Base-by-base conservation (phyloP, 352 stramenopile species). In the Pythium oligandrum region DNA sequence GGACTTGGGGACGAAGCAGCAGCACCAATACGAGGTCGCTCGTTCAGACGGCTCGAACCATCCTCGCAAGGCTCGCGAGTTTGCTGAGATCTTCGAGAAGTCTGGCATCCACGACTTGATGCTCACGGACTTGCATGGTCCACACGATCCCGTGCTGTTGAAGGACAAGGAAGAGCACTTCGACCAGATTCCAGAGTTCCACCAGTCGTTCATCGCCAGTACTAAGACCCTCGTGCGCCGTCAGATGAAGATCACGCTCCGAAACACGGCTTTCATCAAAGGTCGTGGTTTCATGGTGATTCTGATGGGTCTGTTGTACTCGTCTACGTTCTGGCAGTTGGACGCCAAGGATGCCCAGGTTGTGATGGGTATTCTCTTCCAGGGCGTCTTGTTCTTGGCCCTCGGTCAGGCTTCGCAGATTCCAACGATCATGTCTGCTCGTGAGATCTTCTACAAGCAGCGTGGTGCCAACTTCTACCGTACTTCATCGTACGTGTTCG, bases 71-170 rank as follows among this genome's bases (percentile, higher is more conserved):
- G 42, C 62, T 3, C n/a, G 7, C 2, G 57, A 69, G 43, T 73
- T 73, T 61, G 61, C 33, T 2, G 40, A n/a, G n/a, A n/a, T n/a
- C n/a, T n/a, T n/a, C n/a, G n/a, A n/a, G 48, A 34, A 55, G 10
- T 73, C 64, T 1, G 44, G 46, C 11, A 56, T 70, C 6, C 57
- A 70, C 32, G 44, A 53, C 3, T 44, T 52, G 6, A 68, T 49
- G n/a, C 17, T 89, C 12, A 82, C 85, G 9, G 87, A 95, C 59
- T 81, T 93, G 3, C 88, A 88, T 33, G 70, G 73, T 6, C 67
- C 96, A 10, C 93, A 96, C 59, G 84, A 96, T 61, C 70, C 95
- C 34, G 56, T 96, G 2, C 79, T 97, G 31, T 30, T 96, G 17
- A 49, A 95, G 6, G 44, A 74, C 68, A 63, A 87, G n/a, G 83